Evolutionary conservation across 2,329 filamentous ascomycete genomes (phyloP).

Genomic region (Septoria linicola): DNA sequence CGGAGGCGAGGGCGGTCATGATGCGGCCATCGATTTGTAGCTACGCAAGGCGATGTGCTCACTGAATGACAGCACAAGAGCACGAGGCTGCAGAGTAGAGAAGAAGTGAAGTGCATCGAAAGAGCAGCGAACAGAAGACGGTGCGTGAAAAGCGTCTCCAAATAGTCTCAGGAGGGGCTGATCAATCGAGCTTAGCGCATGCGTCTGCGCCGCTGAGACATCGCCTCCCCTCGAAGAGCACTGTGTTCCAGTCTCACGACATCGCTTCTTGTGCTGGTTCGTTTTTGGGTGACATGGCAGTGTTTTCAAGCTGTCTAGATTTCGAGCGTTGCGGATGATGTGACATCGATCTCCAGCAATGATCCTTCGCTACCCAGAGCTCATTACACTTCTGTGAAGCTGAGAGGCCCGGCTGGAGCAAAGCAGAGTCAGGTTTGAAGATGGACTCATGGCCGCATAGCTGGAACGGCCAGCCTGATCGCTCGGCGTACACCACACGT

Average conservation of each 20-base stretch:
- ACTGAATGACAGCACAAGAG: no score
- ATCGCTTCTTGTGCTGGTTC: no score
- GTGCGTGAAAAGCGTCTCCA: neutral
- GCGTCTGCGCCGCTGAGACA: neutral
- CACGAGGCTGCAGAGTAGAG: neutral
- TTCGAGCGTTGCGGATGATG: no score
- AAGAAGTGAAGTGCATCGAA: slow-evolving; percentile 6
- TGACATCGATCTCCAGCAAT: no score
- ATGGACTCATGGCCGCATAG: neutral
- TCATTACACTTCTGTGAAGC: no score
- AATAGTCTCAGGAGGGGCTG: neutral
- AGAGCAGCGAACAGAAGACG: neutral
- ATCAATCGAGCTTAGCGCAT: neutral
- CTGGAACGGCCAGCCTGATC: slow-evolving; percentile 19
- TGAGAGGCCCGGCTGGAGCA: no score
- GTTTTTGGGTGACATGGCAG: no score
- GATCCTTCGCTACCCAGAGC: no score
- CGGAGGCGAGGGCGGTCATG: neutral
- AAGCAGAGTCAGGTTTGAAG: no score
- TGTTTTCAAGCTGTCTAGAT: no score
- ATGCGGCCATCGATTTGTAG: neutral
- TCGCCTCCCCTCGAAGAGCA: neutral
- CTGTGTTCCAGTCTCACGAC: no score
- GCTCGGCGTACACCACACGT: slow-evolving; percentile 28
- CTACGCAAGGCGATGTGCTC: neutral